Percentiles rank a stretch among this genome's conserved stretches.
Evolutionary conservation across 129 eudicot species (phyloP).

Genomic region (Gnaphalium uliginosum): DNA sequence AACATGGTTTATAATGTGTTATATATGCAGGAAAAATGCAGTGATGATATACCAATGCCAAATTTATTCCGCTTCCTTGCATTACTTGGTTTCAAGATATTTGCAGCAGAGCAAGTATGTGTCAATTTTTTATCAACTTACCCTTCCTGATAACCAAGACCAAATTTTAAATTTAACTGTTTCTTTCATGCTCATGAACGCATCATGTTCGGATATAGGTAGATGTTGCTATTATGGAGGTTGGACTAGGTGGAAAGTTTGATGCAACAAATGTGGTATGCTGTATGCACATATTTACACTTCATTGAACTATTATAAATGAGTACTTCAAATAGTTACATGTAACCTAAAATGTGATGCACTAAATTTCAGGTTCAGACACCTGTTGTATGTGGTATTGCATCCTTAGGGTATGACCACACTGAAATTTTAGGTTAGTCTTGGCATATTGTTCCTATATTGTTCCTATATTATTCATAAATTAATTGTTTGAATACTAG

Average conservation of each 20-base stretch:
- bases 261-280: slow-evolving; percentile 99
- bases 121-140: slow-evolving; percentile 5
- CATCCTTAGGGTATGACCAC: slow-evolving; percentile 98
- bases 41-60: slow-evolving; percentile 89
- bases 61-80: slow-evolving; percentile 92
- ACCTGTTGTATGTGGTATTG: slow-evolving; percentile 90
- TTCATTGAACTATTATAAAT: background rate
- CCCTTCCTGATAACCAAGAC: slow-evolving; percentile 2
- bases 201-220: slow-evolving; percentile 52
- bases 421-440: slow-evolving; percentile 97
- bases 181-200: background rate
- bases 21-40: slow-evolving; percentile 50
- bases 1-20: slow-evolving; percentile 13
- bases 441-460: slow-evolving; percentile 11
- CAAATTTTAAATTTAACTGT: slow-evolving; percentile 1
- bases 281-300: slow-evolving; percentile 39
- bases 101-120: slow-evolving; percentile 82
- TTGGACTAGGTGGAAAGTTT: slow-evolving; percentile 94
- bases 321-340: slow-evolving; percentile 14
- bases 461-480: background rate
- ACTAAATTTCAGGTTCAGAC: slow-evolving; percentile 66
- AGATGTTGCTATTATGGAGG: slow-evolving; percentile 94
- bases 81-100: slow-evolving; percentile 89
- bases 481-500: background rate
- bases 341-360: slow-evolving; percentile 7